phyloP scores from a whole-genome alignment of 2,329 filamentous ascomycete genomes.

The Didymella lethalis region DNA sequence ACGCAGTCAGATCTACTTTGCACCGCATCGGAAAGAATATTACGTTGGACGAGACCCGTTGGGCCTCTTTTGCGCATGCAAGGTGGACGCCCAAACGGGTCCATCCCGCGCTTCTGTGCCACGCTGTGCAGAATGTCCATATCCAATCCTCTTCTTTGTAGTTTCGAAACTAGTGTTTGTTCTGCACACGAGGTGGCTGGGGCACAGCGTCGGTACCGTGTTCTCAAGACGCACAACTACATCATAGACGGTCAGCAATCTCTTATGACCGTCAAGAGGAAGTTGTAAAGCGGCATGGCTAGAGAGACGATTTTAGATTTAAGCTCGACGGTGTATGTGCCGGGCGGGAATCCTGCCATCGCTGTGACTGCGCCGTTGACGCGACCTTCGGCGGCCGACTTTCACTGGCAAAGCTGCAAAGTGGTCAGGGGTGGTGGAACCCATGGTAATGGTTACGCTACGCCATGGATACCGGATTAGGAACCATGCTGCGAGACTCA shows the following conservation, averaged over 20 bases:
- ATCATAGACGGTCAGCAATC: conserved; percentile 21
- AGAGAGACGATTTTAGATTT: conserved; percentile 24
- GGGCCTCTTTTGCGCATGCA: conserved; percentile 13
- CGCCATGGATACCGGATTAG: conserved; percentile 18
- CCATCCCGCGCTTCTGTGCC: conserved; percentile 32
- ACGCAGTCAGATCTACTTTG: conserved; percentile 20
- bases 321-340: conserved; percentile 31
- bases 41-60: conserved; percentile 17
- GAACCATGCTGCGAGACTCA: conserved; percentile 20
- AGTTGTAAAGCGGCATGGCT: conserved; percentile 12
- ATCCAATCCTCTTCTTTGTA: conserved; percentile 4
- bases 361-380: conserved; percentile 32
- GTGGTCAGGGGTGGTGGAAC: conserved; percentile 11
- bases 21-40: conserved; percentile 17
- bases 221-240: conserved; percentile 23
- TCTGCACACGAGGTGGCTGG: conserved; percentile 20
- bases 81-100: conserved; percentile 30
- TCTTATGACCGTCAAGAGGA: conserved; percentile 3
- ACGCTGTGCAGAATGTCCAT: conserved; percentile 2
- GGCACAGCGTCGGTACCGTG: conserved; percentile 14
- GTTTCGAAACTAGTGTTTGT: conserved; percentile 7
- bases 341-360: conserved; percentile 31
- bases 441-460: conserved; percentile 23
- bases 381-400: conserved; percentile 29
- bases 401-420: conserved; percentile 26